Base-by-base conservation (phyloP, 257 asterid genomes). In the Nicotiana benthamiana region DNA sequence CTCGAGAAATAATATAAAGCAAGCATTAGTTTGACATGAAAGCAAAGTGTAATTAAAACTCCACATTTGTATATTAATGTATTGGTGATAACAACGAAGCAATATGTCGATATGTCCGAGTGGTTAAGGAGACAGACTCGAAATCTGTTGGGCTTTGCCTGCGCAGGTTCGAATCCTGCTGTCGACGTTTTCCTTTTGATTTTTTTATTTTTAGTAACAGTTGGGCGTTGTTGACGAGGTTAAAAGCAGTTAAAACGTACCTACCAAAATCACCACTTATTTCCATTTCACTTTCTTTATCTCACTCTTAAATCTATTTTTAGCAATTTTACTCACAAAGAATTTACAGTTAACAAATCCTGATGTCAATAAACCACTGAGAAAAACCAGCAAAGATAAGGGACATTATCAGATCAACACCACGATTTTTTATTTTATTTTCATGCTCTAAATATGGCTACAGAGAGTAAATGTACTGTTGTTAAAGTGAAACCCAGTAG, bases 71-170 rank as follows among this genome's bases (percentile, higher is more conserved):
- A 28, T 28, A 28, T 28, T 1, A 2, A 28, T 1, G 2, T 28
- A 28, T 28, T 28, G 3, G 30, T 28, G 30, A 2, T 28, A 3
- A 0, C 2, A 2, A 28, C 30, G 2, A 1, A 28, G 30, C 30
- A 28, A 28, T 28, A 28, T 28, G 91, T 88, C 87, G 84, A 88
- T 84, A 83, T 86, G 89, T 88, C 91, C 91, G 91, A 86, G 89
- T 88, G 87, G 91, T 88, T 88, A 88, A 88, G 89, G 91, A 88
- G 91, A 86, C 88, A 88, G 89, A 86, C 87, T 88, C 89, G 89
- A 88, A 88, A 86, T 88, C 89, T 86, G 89, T 88, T 88, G 89
- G 89, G 89, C 91, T 86, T 36, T 86, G 89, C 88, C 91, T 88
- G 89, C 91, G 88, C 91, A 88, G 87, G 91, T 86, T 88, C 91